Conservation (phyloP, 805 yeast genomes). For the Pichia phayaonensis region DNA sequence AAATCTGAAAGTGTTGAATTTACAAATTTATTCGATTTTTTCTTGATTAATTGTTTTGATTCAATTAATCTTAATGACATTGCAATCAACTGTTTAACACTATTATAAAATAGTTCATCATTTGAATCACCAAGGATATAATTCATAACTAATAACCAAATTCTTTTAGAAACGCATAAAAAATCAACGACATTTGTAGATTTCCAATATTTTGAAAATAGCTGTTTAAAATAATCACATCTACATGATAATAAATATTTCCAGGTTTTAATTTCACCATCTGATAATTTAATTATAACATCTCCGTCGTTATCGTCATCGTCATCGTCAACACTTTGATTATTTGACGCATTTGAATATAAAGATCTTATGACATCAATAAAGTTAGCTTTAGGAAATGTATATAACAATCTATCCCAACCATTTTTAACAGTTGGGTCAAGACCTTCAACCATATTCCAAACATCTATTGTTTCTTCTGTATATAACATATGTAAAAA, state of each 20-base stretch:
- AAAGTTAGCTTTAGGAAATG: constrained; percentile 2
- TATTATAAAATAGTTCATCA: constrained; percentile 31
- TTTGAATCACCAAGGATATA: constrained; percentile 52
- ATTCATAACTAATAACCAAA: constrained; percentile 42
- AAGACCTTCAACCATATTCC: constrained; percentile 30
- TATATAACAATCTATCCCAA: constrained; percentile 9
- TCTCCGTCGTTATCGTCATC: constrained; percentile 27
- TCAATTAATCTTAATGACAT: neutral
- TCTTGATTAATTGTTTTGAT: neutral
- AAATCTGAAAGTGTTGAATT: neutral
- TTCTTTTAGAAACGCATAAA: constrained; percentile 31
- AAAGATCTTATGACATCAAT: neutral
- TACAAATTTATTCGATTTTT: neutral
- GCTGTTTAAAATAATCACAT: constrained; percentile 55
- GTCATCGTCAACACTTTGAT: neutral
- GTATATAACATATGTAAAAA: constrained; percentile 45
- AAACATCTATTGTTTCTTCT: constrained; percentile 35
- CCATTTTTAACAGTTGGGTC: constrained; percentile 5
- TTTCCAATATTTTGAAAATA: constrained; percentile 51
- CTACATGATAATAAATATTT: constrained; percentile 48
- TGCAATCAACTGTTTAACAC: constrained; percentile 7
- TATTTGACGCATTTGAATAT: neutral
- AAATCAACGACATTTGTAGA: constrained; percentile 22
- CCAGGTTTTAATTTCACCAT: constrained; percentile 40
- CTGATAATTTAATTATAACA: constrained; percentile 37